These are phyloP conservation scores for Platismatia glauca DNA, from an alignment of 495 filamentous ascomycete genomes.

Conservation along the genomic window DNA sequence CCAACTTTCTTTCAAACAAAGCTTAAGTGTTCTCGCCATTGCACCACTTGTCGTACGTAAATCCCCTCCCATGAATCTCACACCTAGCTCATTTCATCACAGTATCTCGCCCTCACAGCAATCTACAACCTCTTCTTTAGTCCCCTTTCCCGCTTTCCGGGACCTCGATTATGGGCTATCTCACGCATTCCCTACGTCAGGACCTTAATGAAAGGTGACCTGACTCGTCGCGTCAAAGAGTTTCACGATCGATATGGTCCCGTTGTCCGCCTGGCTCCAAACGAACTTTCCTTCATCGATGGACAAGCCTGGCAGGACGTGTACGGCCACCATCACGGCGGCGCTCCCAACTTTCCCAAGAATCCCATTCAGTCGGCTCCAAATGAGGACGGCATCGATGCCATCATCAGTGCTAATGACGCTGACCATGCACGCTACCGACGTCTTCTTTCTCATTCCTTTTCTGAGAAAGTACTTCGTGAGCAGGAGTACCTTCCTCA, in stretches of 20 bases:
- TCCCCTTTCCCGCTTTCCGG: not conserved
- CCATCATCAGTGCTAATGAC: conserved; percentile 20
- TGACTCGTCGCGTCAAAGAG: conserved; percentile 23
- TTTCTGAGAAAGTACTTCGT: conserved; percentile 34
- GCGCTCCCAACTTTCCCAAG: not conserved
- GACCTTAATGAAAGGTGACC: not conserved
- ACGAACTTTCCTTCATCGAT: conserved; percentile 30
- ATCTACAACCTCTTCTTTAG: not conserved
- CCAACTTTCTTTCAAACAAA: not conserved
- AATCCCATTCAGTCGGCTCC: not conserved
- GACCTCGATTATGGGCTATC: conserved; percentile 12
- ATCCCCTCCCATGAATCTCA: not conserved
- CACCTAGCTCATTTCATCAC: not conserved
- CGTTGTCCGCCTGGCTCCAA: conserved; percentile 27
- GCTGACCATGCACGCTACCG: conserved; percentile 34
- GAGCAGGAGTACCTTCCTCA: conserved; percentile 41
- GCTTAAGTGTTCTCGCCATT: not conserved
- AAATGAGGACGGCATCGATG: not conserved
- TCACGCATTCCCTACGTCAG: conserved; percentile 6
- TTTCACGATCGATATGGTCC: conserved; percentile 45
- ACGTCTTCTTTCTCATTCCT: conserved; percentile 39
- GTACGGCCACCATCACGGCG: conserved; percentile 19
- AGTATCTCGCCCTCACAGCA: not conserved
- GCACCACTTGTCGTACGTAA: not conserved
- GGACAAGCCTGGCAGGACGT: conserved; percentile 30